Conservation (phyloP, 805 yeast species). For the Diddensiella santjacobensis region DNA sequence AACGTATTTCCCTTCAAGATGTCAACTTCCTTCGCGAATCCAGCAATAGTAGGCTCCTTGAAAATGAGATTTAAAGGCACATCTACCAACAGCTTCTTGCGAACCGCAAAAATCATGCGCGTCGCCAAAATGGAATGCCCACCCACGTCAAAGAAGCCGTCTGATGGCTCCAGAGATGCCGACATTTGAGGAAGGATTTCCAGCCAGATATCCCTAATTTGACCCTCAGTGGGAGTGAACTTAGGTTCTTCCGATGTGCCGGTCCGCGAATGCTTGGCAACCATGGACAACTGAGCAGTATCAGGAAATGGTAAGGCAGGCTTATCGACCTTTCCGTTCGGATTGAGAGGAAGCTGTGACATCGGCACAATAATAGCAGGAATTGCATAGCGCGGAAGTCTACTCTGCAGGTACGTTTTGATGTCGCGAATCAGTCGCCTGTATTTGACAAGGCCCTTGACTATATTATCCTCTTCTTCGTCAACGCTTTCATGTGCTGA, state of each 20-base stretch:
- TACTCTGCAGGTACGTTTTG: slow-evolving; percentile 75
- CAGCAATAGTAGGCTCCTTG: slow-evolving; percentile 79
- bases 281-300: slow-evolving; percentile 75
- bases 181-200: slow-evolving; percentile 82
- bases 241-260: slow-evolving; percentile 37
- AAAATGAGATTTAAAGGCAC: slow-evolving; percentile 88
- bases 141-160: slow-evolving; percentile 94
- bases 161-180: slow-evolving; percentile 67
- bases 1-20: slow-evolving; percentile 43
- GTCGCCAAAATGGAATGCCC: slow-evolving; percentile 98
- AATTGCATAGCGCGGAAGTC: slow-evolving; percentile 88
- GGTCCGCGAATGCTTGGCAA: slow-evolving; percentile 50
- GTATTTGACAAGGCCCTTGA: slow-evolving; percentile 73
- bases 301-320: slow-evolving; percentile 96
- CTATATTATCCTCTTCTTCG: slow-evolving; percentile 54
- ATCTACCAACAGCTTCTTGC: slow-evolving; percentile 73
- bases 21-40: slow-evolving; percentile 71
- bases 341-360: slow-evolving; percentile 83
- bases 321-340: slow-evolving; percentile 97
- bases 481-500: slow-evolving; percentile 39
- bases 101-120: slow-evolving; percentile 88
- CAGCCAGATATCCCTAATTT: slow-evolving; percentile 80
- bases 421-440: slow-evolving; percentile 75
- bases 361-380: slow-evolving; percentile 91
- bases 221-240: slow-evolving; percentile 61